Evolutionary conservation across 495 filamentous ascomycete species (phyloP), one percentile per base, ranked within the genome.

Genomic region (Bombardia bombarda): DNA sequence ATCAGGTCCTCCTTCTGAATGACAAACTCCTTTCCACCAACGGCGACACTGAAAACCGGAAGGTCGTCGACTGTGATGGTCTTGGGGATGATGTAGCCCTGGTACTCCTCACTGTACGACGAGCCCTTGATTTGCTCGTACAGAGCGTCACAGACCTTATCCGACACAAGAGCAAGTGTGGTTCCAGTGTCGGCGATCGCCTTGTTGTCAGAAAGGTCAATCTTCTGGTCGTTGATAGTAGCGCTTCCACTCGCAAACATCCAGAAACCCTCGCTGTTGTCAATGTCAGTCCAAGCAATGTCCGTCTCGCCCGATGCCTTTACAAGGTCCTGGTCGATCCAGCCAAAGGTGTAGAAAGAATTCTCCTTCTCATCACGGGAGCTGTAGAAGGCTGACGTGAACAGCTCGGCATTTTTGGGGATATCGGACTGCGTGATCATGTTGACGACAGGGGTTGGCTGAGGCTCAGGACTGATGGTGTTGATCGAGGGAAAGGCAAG

Each of bases 131-230:
- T 86, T 28, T 77, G 67, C 39, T 69, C 64, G 58, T 90, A 90
- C 52, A 90, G 72, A 9, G 74, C 78, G 49, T 83, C 62, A 60
- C 78, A 83, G 14, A 75, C 71, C 3, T 53, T 55, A 58, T 90
- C 85, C 37, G 80, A 73, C 23, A 90, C 65, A 34, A 90, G 74
- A 2, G 78, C 77, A 37, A 90, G 72, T 1, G 83, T 84, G 26
- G 84, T 87, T 44, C 83, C 85, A 3, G 85, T 90, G 60, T 90
- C 85, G 35, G 80, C 82, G 44, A 90, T 87, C 40, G 85, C 83
- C n/a, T 67, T 83, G 63, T 87, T 90, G 20, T 71, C 72, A n/a
- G 68, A 55, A 8, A 74, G 70, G 3, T 57, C 17, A 36, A 85
- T 59, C 6, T 67, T 66, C 49, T 79, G 70, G 49, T 79, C 80